Conservation (phyloP, 768 basidiomycete species). For the Mycena latifolia region DNA sequence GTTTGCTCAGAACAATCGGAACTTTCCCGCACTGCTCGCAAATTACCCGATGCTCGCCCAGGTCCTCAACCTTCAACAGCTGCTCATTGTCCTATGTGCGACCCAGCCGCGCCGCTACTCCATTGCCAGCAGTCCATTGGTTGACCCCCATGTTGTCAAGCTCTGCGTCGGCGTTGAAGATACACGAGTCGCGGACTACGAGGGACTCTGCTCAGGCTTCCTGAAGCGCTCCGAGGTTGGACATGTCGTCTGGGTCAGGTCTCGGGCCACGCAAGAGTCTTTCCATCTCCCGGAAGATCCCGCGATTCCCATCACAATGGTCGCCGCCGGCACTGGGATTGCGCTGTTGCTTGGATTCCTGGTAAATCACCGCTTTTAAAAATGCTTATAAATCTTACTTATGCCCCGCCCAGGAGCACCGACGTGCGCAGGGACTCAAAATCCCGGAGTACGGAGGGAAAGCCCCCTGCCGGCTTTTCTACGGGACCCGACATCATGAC, state of each 20-base stretch:
- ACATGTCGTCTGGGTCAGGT: slow-evolving; percentile 24
- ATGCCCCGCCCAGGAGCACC: slow-evolving; percentile 5
- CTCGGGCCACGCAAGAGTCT: slow-evolving; percentile 17
- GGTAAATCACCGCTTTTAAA: background rate
- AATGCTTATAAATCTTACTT: background rate
- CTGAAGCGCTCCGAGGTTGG: slow-evolving; percentile 16
- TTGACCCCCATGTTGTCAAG: background rate
- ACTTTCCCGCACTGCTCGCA: too few relatives aligned
- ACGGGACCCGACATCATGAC: slow-evolving; percentile 27
- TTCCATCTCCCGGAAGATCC: slow-evolving; percentile 34
- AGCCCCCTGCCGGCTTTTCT: slow-evolving; percentile 26
- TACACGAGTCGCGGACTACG: slow-evolving; percentile 13
- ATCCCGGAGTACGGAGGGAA: slow-evolving; percentile 13
- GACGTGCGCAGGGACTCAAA: slow-evolving; percentile 30
- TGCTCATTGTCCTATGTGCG: background rate
- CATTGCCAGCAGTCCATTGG: background rate
- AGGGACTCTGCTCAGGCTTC: slow-evolving; percentile 31
- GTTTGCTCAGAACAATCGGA: slow-evolving; percentile 5
- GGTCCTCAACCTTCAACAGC: background rate
- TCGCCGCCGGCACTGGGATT: slow-evolving; percentile 28
- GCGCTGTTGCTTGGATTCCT: slow-evolving; percentile 31
- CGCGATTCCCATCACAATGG: slow-evolving; percentile 22
- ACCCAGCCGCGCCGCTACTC: slow-evolving; percentile 5
- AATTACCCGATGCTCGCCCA: too few relatives aligned
- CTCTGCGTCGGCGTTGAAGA: too few relatives aligned